phyloP scores from a whole-genome alignment of 208 protist genomes.

The Trichomonas vaginalis region DNA sequence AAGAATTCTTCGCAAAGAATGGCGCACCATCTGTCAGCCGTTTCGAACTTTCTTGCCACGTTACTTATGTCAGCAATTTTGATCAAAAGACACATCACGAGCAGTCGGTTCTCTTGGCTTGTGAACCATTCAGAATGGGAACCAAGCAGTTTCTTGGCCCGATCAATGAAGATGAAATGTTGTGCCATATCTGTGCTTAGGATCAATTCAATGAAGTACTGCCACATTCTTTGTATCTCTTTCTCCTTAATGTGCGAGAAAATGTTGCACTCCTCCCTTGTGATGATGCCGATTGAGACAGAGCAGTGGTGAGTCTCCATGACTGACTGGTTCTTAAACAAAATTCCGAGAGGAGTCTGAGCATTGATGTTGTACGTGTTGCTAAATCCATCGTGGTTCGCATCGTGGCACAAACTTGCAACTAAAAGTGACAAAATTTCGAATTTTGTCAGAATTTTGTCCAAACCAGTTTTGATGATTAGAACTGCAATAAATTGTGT shows the following conservation, averaged over 20 bases:
- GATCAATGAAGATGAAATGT: constrained; percentile 33
- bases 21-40: not conserved
- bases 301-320: constrained; percentile 48
- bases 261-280: constrained; percentile 24
- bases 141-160: not conserved
- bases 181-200: constrained; percentile 42
- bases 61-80: not conserved
- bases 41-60: not conserved
- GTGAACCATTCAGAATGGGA: not conserved
- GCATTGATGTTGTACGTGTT: constrained; percentile 77
- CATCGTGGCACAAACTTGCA: constrained; percentile 71
- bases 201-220: constrained; percentile 34
- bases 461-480: constrained; percentile 39
- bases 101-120: not conserved
- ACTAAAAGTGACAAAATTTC: constrained; percentile 65
- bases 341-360: constrained; percentile 57
- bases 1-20: not conserved
- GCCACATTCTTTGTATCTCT: constrained; percentile 33
- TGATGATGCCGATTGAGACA: constrained; percentile 29
- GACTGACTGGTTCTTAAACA: constrained; percentile 46
- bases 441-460: constrained; percentile 38
- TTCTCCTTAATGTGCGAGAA: constrained; percentile 22
- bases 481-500: constrained; percentile 40
- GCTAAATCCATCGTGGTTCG: constrained; percentile 80
- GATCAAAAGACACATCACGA: not conserved